Base-by-base conservation (phyloP, 352 stramenopile species). In the Aphanomyces stellatus region DNA sequence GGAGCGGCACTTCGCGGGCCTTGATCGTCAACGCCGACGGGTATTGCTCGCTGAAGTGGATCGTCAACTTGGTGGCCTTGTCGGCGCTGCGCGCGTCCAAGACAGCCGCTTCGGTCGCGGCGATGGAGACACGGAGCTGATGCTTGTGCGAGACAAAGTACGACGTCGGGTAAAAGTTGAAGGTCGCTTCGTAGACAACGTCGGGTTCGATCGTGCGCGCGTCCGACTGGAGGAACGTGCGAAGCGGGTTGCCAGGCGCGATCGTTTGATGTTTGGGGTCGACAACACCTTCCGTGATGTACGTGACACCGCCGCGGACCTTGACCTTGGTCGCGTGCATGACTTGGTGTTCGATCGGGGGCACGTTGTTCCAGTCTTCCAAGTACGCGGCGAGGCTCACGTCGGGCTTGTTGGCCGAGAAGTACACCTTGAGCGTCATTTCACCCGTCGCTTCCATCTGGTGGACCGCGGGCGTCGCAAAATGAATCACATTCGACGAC, bases 91-190 rank as follows among this genome's bases (percentile, higher is more conserved):
- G 49, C n/a, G 69, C 62, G n/a, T 64, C 80, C 61, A 93, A 93
- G 51, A 88, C 78, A 13, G 76, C 79, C 22, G 31, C 30, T 17
- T 76, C 71, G 55, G 72, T 74, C 3, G 75, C 79, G 31, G 86
- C 73, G 40, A 93, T 85, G 30, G 78, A 80, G 49, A 93, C 71
- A 49, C 85, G 85, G 41, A 93, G 61, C 68, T 91, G 81, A 69
- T 93, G 85, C 64, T 88, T 63, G 62, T 76, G 82, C 73, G 90
- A 88, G 31, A 93, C 65, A 8, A 90, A 72, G 70, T 90, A 93
- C 71, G 82, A 90, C 34, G 82, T 81, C 4, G 82, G 79, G 71
- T 89, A 51, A 59, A 93, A 93, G 22, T 78, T 79, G 53, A 93
- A 76, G 67, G 88, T 78, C 37, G 85, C 82, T 68, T 93, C 81